A percentile compares a stretch with the other conserved stretches of the same genome.
phyloP scores from a whole-genome alignment of 1,284 basidiomycete species.

The Heterobasidion annosum region DNA sequence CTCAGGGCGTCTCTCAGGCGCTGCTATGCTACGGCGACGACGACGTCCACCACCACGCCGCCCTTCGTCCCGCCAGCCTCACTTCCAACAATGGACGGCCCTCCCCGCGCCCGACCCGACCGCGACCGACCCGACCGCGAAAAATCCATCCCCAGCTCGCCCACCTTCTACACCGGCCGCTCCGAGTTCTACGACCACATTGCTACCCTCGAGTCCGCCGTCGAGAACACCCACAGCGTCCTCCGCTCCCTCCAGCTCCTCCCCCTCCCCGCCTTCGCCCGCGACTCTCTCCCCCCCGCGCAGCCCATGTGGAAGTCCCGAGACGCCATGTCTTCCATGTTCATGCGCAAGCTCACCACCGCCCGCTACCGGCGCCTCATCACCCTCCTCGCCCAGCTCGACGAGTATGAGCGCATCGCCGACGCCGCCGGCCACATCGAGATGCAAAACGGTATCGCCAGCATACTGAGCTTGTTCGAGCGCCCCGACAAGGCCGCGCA shows the following conservation, averaged over 20 bases:
- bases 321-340: slow-evolving; percentile 44
- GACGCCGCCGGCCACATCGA: slow-evolving; percentile 52
- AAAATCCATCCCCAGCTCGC: slow-evolving; percentile 33
- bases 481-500: slow-evolving; percentile 46
- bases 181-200: slow-evolving; percentile 73
- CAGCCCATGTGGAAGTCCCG: slow-evolving; percentile 64
- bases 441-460: slow-evolving; percentile 44
- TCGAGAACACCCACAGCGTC: slow-evolving; percentile 45
- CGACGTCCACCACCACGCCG: neutral
- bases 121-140: neutral
- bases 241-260: slow-evolving; percentile 65
- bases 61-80: slow-evolving; percentile 26
- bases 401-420: slow-evolving; percentile 65
- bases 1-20: slow-evolving; percentile 2
- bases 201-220: slow-evolving; percentile 56
- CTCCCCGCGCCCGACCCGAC: neutral
- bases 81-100: slow-evolving; percentile 14
- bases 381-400: slow-evolving; percentile 62
- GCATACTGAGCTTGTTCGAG: slow-evolving; percentile 59
- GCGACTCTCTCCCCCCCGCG: slow-evolving; percentile 49
- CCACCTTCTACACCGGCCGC: slow-evolving; percentile 86
- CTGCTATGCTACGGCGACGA: slow-evolving; percentile 3
- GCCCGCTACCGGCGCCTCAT: slow-evolving; percentile 67
- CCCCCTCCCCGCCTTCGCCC: slow-evolving; percentile 68
- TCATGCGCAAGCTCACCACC: slow-evolving; percentile 59